These are phyloP conservation scores for Bipolaris zeicola DNA, from an alignment of 2,329 filamentous ascomycete species.

Conservation along the genomic window DNA sequence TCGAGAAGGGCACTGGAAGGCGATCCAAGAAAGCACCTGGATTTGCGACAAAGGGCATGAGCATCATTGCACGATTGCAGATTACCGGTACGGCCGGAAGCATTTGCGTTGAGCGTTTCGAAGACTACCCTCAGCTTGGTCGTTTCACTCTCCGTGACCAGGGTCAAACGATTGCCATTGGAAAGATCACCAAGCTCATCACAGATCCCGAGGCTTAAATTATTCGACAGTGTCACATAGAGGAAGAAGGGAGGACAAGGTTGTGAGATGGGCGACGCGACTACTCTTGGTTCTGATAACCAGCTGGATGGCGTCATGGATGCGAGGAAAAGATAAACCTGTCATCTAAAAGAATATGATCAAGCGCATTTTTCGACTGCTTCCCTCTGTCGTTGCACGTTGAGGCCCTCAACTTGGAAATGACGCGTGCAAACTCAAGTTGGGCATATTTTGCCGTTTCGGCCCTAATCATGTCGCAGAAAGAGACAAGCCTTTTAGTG, in stretches of 20 bases:
- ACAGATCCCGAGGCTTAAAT: slow-evolving; percentile 35
- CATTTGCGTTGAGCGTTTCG: slow-evolving; percentile 92
- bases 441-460: neutral
- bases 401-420: neutral
- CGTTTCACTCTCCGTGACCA: slow-evolving; percentile 53
- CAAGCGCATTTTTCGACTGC: neutral
- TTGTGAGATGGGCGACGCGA: neutral
- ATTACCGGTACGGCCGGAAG: slow-evolving; percentile 82
- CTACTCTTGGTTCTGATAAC: slow-evolving; percentile 1
- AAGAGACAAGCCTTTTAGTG: slow-evolving; percentile 45
- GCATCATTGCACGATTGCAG: slow-evolving; percentile 91
- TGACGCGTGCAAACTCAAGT: neutral
- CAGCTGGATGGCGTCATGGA: slow-evolving; percentile 2
- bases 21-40: slow-evolving; percentile 93
- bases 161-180: slow-evolving; percentile 99
- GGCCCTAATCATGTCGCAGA: neutral
- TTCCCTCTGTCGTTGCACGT: neutral
- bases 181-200: slow-evolving; percentile 95
- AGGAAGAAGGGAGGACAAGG: neutral
- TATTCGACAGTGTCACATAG: slow-evolving; percentile 8
- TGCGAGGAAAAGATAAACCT: slow-evolving; percentile 5
- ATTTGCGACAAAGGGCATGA: slow-evolving; percentile 80
- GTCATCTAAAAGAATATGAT: slow-evolving; percentile 15
- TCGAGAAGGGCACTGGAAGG: slow-evolving; percentile 91
- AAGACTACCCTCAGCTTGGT: slow-evolving; percentile 82